Conservation (phyloP, 139 green algal genomes). For the Trebouxia sp. region DNA sequence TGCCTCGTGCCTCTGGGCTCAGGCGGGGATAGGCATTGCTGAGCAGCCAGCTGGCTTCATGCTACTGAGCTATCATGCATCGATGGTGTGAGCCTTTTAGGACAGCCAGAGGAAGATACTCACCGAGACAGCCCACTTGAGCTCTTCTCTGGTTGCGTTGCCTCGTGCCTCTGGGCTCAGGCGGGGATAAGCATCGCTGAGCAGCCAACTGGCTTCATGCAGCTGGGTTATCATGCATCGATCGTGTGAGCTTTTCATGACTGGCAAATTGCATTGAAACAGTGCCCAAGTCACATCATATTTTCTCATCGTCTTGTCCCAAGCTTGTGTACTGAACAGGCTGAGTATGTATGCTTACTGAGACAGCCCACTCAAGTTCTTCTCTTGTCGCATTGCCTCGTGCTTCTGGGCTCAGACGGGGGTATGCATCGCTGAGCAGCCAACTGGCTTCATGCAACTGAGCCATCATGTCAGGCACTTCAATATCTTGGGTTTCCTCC, state of each 20-base stretch:
- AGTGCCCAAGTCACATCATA: too few relatives aligned
- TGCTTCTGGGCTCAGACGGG: slow-evolving; percentile 39
- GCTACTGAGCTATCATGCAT: slow-evolving; percentile 26
- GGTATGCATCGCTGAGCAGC: slow-evolving; percentile 4
- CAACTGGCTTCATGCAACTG: slow-evolving; percentile 9
- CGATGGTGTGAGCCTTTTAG: too few relatives aligned
- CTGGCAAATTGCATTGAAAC: too few relatives aligned
- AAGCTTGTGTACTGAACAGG: too few relatives aligned
- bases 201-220: too few relatives aligned
- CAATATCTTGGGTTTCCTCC: slow-evolving; percentile 52
- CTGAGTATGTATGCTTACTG: too few relatives aligned
- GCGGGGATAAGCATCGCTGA: too few relatives aligned
- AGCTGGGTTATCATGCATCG: too few relatives aligned
- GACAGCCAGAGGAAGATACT: background rate
- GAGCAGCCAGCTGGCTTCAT: slow-evolving; percentile 47
- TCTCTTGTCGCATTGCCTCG: background rate
- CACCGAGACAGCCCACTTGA: background rate
- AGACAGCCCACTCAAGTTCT: slow-evolving; percentile 13
- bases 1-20: slow-evolving; percentile 31
- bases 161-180: slow-evolving; percentile 38
- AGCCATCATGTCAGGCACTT: slow-evolving; percentile 15
- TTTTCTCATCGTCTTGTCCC: too few relatives aligned
- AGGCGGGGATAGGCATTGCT: slow-evolving; percentile 30
- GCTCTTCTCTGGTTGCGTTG: background rate
- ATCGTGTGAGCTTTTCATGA: too few relatives aligned